phyloP scores from a whole-genome alignment of 768 basidiomycete species.

The Kwoniella europaea region DNA sequence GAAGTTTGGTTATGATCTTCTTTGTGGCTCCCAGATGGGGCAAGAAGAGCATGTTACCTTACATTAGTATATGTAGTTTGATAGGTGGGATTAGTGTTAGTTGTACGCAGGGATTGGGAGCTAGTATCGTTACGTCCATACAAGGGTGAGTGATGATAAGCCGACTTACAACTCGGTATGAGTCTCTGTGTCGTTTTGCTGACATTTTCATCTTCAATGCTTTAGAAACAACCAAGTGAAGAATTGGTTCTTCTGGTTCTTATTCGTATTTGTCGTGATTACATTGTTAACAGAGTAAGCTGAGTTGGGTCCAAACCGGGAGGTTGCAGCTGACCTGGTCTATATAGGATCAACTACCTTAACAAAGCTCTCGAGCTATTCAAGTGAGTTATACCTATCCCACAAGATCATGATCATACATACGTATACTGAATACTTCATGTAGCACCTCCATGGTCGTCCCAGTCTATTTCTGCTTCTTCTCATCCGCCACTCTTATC shows the following conservation, averaged over 20 bases:
- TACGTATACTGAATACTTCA: background rate
- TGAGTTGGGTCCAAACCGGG: background rate
- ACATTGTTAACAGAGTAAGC: slow-evolving; percentile 70
- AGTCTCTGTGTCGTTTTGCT: background rate
- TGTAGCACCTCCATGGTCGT: slow-evolving; percentile 65
- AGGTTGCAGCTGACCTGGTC: background rate
- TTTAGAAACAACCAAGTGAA: slow-evolving; percentile 70
- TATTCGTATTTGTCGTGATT: slow-evolving; percentile 77
- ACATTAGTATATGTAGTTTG: slow-evolving; percentile 91
- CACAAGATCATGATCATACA: background rate
- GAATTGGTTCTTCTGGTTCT: slow-evolving; percentile 68
- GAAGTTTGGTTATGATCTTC: slow-evolving; percentile 36
- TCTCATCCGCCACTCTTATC: slow-evolving; percentile 61
- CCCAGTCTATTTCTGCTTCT: slow-evolving; percentile 60
- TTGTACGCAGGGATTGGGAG: slow-evolving; percentile 90
- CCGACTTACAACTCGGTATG: background rate
- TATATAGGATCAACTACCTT: slow-evolving; percentile 82
- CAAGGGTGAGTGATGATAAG: slow-evolving; percentile 51
- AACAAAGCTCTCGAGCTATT: slow-evolving; percentile 95
- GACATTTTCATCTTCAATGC: background rate
- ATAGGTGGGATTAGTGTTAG: slow-evolving; percentile 73
- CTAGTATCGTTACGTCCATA: slow-evolving; percentile 77
- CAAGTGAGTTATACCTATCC: slow-evolving; percentile 43
- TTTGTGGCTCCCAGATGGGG: slow-evolving; percentile 67
- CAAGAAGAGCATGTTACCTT: slow-evolving; percentile 80